Evolutionary conservation across 495 filamentous ascomycete species (phyloP), one percentile per base, ranked within the genome.

Genomic region (Trichoderma orchidacearum): DNA sequence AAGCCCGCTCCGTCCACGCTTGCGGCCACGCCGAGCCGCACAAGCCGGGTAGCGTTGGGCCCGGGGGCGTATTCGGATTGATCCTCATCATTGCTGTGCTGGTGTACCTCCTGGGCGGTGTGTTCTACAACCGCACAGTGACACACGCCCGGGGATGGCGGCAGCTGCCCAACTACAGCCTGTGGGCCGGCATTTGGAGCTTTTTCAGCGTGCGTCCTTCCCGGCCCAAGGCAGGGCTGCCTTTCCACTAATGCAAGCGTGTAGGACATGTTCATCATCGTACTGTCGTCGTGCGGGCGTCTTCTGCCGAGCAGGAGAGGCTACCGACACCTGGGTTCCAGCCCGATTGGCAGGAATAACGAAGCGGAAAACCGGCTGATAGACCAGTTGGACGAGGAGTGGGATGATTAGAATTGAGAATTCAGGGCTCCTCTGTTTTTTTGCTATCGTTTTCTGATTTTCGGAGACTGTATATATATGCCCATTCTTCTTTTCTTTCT

Each of bases 321-420:
- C 7, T 89, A 90, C 63, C 76, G 73, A 36, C 77, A 79, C 48
- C 66, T 82, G 18, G 75, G 70, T 21, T 68, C 72, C n/a, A 75
- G 66, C 25, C 76, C 71, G 31, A 63, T 65, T 34, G 72, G 70
- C 54, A 62, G 75, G 15, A 75, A 74, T 50, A 65, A 84, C 0
- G 93, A 96, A 38, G 90, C 87, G 52, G 93, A 96, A 67, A 96
- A 98, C 70, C 74, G 89, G 56, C 70, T 97, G 61, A 97, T 98
- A 63, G 93, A 98, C 70, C 88, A 95, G 66, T 77, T 96, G 51
- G 94, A 98, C 65, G 93, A 97, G 68, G 90, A 96, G 66, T 97
- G 80, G 81, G 80, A 81, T 54, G 81, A 83, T 58, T 81, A 56
- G 48, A 15, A 5, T 34, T 23, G 52, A 21, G 15, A 21, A 2